Evolutionary conservation across 1,284 basidiomycete species (phyloP).

Genomic region (Papiliotrema fonsecae): DNA sequence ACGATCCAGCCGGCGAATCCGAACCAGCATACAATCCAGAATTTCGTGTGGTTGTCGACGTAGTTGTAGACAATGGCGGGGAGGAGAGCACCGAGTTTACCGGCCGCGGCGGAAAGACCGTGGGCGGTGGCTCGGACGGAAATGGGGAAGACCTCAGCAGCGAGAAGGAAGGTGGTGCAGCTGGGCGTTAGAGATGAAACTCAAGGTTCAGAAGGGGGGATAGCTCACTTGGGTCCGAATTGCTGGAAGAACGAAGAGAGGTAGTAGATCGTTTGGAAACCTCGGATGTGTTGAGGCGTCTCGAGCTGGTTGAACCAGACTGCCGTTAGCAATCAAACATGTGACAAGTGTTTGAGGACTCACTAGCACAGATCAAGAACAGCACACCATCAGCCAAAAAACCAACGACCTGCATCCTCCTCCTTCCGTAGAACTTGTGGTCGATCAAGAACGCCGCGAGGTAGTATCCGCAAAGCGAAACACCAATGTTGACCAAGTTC

Average conservation of each 20-base stretch:
- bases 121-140: conserved; percentile 51
- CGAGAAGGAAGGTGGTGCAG: conserved; percentile 49
- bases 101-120: conserved; percentile 51
- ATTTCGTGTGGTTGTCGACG: conserved; percentile 48
- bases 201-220: neutral
- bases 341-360: conserved; percentile 3
- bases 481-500: conserved; percentile 52
- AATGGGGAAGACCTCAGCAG: conserved; percentile 53
- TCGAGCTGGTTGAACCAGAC: conserved; percentile 46
- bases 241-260: conserved; percentile 54
- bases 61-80: conserved; percentile 49
- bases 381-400: conserved; percentile 52
- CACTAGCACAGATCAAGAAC: conserved; percentile 44
- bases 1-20: conserved; percentile 51
- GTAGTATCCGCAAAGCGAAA: conserved; percentile 54
- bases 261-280: conserved; percentile 54
- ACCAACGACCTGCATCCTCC: conserved; percentile 53
- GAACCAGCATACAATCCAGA: conserved; percentile 56
- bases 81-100: conserved; percentile 52
- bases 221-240: conserved; percentile 51
- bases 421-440: conserved; percentile 52
- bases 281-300: conserved; percentile 39
- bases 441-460: conserved; percentile 55
- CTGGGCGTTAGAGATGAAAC: conserved; percentile 2
- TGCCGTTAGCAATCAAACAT: conserved; percentile 13